Conservation (phyloP, 768 basidiomycete genomes). For the Rhodotorula babjevae region DNA sequence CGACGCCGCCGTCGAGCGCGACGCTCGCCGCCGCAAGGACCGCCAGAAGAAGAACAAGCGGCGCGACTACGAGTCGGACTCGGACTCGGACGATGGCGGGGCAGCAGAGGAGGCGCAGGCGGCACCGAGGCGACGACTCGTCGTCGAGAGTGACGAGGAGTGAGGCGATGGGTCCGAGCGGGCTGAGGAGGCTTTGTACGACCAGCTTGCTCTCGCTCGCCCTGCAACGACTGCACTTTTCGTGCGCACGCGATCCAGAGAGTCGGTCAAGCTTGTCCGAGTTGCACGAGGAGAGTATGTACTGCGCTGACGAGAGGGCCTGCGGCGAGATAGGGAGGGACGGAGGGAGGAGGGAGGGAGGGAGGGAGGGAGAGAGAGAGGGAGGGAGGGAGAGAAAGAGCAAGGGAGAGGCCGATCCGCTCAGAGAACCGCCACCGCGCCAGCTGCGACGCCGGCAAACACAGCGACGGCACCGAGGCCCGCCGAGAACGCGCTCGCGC, state of each 20-base stretch:
- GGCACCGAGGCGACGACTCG: constrained; percentile 9
- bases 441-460: neutral
- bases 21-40: constrained; percentile 27
- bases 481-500: neutral
- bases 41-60: neutral
- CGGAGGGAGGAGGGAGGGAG: no score
- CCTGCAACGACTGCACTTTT: no score
- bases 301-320: no score
- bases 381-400: no score
- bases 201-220: no score
- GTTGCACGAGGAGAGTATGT: no score
- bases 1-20: constrained; percentile 26
- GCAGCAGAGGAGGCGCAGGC: constrained; percentile 1
- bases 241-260: no score
- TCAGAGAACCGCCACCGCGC: constrained; percentile 1
- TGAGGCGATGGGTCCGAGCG: neutral
- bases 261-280: no score
- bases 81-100: neutral
- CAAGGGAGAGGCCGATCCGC: neutral
- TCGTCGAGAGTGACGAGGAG: constrained; percentile 29
- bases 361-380: no score
- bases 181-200: no score
- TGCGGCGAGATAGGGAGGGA: no score
- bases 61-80: neutral
- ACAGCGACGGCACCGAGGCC: neutral